A percentile compares a stretch with the other conserved stretches of the same genome.
Evolutionary conservation across 352 stramenopile genomes (phyloP).

Genomic region (Thalassiosira sp.): DNA sequence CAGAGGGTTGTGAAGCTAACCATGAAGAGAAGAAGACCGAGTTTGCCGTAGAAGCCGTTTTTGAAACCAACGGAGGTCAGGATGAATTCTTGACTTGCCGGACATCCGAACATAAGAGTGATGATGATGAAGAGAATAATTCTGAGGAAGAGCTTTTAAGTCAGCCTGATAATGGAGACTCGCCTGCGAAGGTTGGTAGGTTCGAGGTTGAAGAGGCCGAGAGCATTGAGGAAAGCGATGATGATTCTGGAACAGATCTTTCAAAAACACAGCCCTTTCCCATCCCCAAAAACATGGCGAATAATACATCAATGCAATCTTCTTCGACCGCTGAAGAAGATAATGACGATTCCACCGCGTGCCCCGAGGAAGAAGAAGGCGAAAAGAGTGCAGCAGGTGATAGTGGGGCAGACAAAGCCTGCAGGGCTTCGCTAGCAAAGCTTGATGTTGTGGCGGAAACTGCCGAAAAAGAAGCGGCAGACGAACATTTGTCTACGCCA

Average conservation of each 20-base stretch:
- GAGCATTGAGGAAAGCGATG: neutral
- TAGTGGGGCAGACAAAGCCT: neutral
- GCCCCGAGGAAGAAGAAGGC: neutral
- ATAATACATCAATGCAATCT: constrained; percentile 2
- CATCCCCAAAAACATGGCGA: neutral
- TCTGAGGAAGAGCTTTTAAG: constrained; percentile 44
- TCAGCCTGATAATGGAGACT: constrained; percentile 14
- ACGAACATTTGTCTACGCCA: constrained; percentile 16
- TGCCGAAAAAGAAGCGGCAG: neutral
- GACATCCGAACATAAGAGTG: constrained; percentile 11
- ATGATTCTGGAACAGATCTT: constrained; percentile 15
- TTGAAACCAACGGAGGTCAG: constrained; percentile 7
- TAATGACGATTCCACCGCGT: constrained; percentile 15
- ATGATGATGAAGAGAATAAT: constrained; percentile 19
- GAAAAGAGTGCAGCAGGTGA: neutral
- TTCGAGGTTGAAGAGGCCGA: neutral
- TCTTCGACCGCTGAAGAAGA: constrained; percentile 18
- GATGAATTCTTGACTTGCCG: constrained; percentile 21
- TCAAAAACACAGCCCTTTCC: constrained; percentile 20
- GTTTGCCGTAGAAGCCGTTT: constrained; percentile 11
- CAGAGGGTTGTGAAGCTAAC: neutral
- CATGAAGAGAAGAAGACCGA: neutral
- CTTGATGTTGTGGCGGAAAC: neutral
- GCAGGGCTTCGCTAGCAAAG: neutral
- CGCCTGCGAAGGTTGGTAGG: neutral